Evolutionary conservation across 1,139 yeast genomes (phyloP).

Genomic region (Wickerhamomyces sp.): DNA sequence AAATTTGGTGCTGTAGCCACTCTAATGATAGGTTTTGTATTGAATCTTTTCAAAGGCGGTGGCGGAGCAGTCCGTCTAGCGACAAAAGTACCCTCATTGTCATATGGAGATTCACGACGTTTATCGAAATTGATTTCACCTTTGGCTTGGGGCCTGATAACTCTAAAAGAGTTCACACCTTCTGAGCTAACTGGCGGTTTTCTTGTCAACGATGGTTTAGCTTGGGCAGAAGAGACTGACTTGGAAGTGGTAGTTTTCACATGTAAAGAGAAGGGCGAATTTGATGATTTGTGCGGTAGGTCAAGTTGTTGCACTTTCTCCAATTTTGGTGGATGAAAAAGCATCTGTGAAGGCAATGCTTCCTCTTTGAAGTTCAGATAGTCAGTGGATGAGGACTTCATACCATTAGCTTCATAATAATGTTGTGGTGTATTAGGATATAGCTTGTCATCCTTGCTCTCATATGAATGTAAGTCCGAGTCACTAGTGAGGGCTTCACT

Average conservation of each 20-base stretch:
- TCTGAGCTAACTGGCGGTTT: not conserved
- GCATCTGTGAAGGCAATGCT: not conserved
- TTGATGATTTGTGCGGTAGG: conserved; percentile 3
- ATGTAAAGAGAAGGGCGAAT: not conserved
- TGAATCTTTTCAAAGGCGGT: conserved; percentile 39
- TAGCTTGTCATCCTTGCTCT: conserved; percentile 35
- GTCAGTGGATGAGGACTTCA: conserved; percentile 38
- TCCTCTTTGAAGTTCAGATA: conserved; percentile 61
- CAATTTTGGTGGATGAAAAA: not conserved
- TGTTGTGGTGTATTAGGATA: conserved; percentile 64
- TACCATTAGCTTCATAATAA: conserved; percentile 34
- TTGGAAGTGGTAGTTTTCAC: conserved; percentile 1
- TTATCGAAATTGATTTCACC: conserved; percentile 80
- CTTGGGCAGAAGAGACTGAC: conserved; percentile 1
- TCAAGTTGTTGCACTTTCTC: not conserved
- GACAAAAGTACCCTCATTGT: conserved; percentile 34
- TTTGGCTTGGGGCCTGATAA: conserved; percentile 56
- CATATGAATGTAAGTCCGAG: conserved; percentile 47
- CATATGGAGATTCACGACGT: conserved; percentile 71
- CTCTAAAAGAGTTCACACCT: conserved; percentile 46
- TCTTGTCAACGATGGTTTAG: conserved; percentile 21
- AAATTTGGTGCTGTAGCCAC: conserved; percentile 16
- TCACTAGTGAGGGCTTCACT: conserved; percentile 18
- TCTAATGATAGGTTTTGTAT: conserved; percentile 11
- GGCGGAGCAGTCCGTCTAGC: conserved; percentile 78